Evolutionary conservation across 1,284 basidiomycete species (phyloP), one percentile per base, ranked within the genome.

Genomic region (Cryptococcus sp.): DNA sequence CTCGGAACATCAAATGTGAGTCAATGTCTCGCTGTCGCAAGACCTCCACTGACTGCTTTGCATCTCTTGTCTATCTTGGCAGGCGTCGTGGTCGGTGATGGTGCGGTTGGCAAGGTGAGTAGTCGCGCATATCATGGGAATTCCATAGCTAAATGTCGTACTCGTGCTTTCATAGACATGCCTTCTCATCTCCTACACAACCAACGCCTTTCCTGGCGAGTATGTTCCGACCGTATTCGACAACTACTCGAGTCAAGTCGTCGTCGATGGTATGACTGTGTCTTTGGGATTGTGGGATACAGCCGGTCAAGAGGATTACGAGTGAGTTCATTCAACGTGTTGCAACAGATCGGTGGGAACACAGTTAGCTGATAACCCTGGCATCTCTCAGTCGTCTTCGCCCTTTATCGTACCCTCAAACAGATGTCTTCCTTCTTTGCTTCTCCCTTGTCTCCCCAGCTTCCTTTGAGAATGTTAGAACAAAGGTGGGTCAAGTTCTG

Each of bases 191-290:
- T 95, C 93, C 49, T 96, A 96, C 82, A 96, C 93, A 66, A 96
- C 93, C 69, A 96, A 96, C 65, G 93, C 68, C 61, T 76, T 67
- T 55, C 73, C 94, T 86, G 93, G 93, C 79, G 94, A 97, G 81
- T 97, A 96, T 81, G 93, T 97, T 75, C 94, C 93, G 61, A 96
- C 93, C 78, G 93, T 78, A 1, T 78, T 78, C 57, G 75, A 79
- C 69, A 77, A 77, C 66, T 80, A 75, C 63, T 70, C 69, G 46
- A 70, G 69, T 53, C 74, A 93, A 81, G 94, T 99, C 62, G 94
- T 96, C 87, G 94, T 99, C 59, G 96, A 99, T 73, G 93, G 93
- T 70, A 96, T 97, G 83, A 96, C 96, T 48, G 95, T 99, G 70
- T 93, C 91, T 57, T 86, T 99, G 57, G 95, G 95, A 56, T 82